Percentiles rank a stretch among this genome's conserved stretches.
phyloP scores from a whole-genome alignment of 140 eudicot species.

The Cichorium intybus region DNA sequence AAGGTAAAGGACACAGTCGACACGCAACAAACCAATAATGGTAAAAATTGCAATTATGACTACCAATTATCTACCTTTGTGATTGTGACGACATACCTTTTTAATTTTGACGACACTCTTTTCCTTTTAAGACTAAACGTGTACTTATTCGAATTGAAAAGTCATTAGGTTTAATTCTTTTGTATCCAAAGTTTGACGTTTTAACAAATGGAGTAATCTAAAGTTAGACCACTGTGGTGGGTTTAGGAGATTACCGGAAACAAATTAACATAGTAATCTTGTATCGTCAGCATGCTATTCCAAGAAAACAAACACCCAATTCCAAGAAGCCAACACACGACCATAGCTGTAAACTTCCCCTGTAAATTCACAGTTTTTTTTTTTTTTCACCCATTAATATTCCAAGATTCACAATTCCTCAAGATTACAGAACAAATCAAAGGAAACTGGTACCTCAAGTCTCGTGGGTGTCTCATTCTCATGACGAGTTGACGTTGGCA shows the following conservation, averaged over 20 bases:
- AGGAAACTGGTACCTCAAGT: constrained; percentile 5
- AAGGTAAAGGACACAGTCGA: too few relatives aligned
- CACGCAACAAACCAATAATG: too few relatives aligned
- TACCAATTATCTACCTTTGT: too few relatives aligned
- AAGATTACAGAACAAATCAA: neutral
- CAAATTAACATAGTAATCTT: constrained; percentile 44
- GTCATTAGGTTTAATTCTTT: neutral
- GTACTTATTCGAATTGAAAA: too few relatives aligned
- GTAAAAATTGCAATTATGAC: too few relatives aligned
- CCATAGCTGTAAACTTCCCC: constrained; percentile 38
- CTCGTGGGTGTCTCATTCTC: constrained; percentile 1
- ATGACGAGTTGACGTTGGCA: neutral
- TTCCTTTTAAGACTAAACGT: too few relatives aligned
- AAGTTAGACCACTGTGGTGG: too few relatives aligned
- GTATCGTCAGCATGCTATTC: constrained; percentile 57
- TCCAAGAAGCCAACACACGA: constrained; percentile 58
- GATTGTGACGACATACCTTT: too few relatives aligned
- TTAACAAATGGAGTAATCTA: neutral
- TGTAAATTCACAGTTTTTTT: constrained; percentile 22
- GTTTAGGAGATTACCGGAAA: constrained; percentile 40
- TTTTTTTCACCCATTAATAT: neutral
- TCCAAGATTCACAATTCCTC: neutral
- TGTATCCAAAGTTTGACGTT: neutral
- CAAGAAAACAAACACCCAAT: constrained; percentile 58
- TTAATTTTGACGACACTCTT: too few relatives aligned